Evolutionary conservation across 306 rosid species (phyloP), one percentile per base, ranked within the genome.

Genomic region (Vigna angularis): DNA sequence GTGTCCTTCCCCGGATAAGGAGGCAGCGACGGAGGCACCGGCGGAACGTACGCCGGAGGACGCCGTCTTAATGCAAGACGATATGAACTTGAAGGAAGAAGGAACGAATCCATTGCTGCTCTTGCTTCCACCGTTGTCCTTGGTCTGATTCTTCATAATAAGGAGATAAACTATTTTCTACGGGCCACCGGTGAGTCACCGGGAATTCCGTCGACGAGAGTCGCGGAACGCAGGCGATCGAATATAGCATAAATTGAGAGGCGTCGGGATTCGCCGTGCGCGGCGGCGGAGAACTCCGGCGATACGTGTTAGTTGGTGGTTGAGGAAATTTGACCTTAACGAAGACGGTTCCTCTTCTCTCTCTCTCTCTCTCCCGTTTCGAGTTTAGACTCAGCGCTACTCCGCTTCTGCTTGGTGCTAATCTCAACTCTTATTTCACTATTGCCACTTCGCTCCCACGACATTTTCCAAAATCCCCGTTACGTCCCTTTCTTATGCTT

Each of bases 21-120:
- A 90, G 40, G 97, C 89, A 32, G 97, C 93, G 81, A 89, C 92
- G 85, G 98, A 83, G 72, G 93, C 91, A 71, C 92, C 81, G 74
- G 96, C 98, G 0, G 97, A 90, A 14, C 93, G 90, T 47, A 90
- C 95, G 44, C 97, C 97, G 56, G 97, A 88, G 56, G 98, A 92
- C 62, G 98, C 98, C 30, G 93, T 92, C 79, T 88, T 94, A 74
- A 94, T 84, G 82, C 97, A 94, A 63, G 97, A 92, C 5, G 98
- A 94, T 3, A 94, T 90, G 76, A 94, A 94, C 86, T 88, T 94
- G 82, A 94, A 71, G 69, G 98, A 94, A 88, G 84, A 88, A 10
- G 98, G 97, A 58, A 94, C 78, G 45, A 92, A 92, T 53, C 97
- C 91, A 78, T 91, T 90, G 76, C 42, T 90, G 74, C 47, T 82